phyloP scores from a whole-genome alignment of 352 stramenopile genomes.

The Pythium rishiriense region DNA sequence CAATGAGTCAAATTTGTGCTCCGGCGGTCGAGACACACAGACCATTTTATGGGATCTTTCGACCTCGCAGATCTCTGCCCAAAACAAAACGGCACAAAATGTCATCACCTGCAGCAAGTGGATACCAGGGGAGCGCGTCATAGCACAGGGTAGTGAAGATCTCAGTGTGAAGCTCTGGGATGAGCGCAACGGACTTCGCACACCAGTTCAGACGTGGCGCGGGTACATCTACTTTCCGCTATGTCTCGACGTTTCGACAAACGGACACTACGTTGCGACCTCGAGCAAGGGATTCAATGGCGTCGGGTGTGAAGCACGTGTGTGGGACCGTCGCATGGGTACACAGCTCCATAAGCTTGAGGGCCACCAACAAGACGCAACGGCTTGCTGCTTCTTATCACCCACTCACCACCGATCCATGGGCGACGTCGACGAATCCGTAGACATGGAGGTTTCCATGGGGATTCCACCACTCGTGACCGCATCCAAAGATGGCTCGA shows the following conservation, averaged over 20 bases:
- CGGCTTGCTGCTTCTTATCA: slow-evolving; percentile 67
- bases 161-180: slow-evolving; percentile 84
- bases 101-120: slow-evolving; percentile 85
- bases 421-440: neutral
- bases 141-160: slow-evolving; percentile 82
- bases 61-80: slow-evolving; percentile 45
- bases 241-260: slow-evolving; percentile 50
- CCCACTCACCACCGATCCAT: neutral
- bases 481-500: slow-evolving; percentile 76
- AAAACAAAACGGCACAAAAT: slow-evolving; percentile 80
- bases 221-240: slow-evolving; percentile 85
- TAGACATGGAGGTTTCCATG: neutral
- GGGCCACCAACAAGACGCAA: slow-evolving; percentile 79
- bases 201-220: slow-evolving; percentile 51
- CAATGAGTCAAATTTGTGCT: slow-evolving; percentile 63
- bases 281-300: slow-evolving; percentile 88
- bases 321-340: slow-evolving; percentile 77
- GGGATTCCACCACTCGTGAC: slow-evolving; percentile 45
- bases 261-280: slow-evolving; percentile 67
- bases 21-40: slow-evolving; percentile 77
- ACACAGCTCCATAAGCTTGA: slow-evolving; percentile 57
- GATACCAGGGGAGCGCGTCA: slow-evolving; percentile 56
- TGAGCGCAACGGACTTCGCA: slow-evolving; percentile 44
- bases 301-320: slow-evolving; percentile 68
- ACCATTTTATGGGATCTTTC: slow-evolving; percentile 78